These are phyloP conservation scores for Colletotrichum incanum DNA, from an alignment of 2,329 filamentous ascomycete species.

Conservation along the genomic window DNA sequence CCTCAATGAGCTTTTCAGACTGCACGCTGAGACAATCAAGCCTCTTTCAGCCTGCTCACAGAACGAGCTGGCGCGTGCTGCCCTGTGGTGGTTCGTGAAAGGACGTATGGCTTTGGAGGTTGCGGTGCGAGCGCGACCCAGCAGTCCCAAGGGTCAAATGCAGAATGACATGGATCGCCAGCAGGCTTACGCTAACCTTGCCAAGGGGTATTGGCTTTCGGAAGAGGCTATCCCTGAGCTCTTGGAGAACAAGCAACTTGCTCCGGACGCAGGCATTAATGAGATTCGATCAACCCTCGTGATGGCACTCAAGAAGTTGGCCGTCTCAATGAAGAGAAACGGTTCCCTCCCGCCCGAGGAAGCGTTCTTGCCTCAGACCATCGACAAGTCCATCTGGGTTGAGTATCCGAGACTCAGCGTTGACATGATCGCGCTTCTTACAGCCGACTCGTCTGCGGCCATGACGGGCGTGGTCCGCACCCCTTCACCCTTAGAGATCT, in stretches of 20 bases:
- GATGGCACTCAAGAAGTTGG: conserved; percentile 79
- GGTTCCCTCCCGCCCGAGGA: conserved; percentile 81
- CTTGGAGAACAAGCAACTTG: conserved; percentile 58
- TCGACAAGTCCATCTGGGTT: conserved; percentile 87
- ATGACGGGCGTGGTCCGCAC: conserved; percentile 65
- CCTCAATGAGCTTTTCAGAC: conserved; percentile 81
- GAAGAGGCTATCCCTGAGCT: conserved; percentile 69
- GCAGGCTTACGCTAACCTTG: conserved; percentile 88
- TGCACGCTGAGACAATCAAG: conserved; percentile 82
- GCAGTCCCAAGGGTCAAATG: conserved; percentile 67
- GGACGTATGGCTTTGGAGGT: conserved; percentile 83
- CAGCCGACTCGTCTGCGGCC: conserved; percentile 70
- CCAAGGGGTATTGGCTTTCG: conserved; percentile 89
- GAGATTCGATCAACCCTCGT: conserved; percentile 70
- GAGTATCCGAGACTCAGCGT: conserved; percentile 82
- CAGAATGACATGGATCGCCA: conserved; percentile 72
- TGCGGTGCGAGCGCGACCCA: conserved; percentile 76
- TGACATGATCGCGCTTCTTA: conserved; percentile 79
- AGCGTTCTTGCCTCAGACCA: conserved; percentile 79
- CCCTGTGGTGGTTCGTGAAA: conserved; percentile 91
- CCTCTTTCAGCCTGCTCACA: conserved; percentile 76
- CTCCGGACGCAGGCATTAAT: conserved; percentile 63
- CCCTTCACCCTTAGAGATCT: conserved; percentile 66
- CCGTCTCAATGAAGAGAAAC: conserved; percentile 88
- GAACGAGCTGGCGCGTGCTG: conserved; percentile 79